These are phyloP conservation scores for Castanopsis chinensis DNA, from an alignment of 306 rosid genomes.

Conservation along the genomic window DNA sequence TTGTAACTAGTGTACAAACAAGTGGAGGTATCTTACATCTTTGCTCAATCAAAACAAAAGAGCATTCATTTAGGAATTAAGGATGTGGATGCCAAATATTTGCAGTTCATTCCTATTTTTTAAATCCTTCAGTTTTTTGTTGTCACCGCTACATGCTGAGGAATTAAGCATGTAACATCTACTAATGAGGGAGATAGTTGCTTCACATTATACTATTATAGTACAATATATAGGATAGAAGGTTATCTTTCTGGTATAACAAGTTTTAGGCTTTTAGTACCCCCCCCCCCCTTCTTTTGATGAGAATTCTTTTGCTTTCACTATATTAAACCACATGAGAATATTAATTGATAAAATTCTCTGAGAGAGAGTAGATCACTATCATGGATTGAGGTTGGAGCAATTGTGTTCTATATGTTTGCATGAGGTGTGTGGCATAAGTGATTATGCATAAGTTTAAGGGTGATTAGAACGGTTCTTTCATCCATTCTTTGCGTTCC, in stretches of 20 bases:
- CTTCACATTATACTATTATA: neutral
- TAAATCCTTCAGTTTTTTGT: neutral
- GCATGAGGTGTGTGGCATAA: neutral
- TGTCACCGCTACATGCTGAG: neutral
- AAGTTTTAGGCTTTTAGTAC: neutral
- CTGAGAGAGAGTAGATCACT: neutral
- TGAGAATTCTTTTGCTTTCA: neutral
- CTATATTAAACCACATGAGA: neutral
- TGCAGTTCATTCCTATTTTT: neutral
- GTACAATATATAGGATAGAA: neutral
- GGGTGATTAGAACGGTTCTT: neutral
- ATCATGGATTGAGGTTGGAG: neutral
- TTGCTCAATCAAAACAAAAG: too few species aligned
- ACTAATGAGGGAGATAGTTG: neutral
- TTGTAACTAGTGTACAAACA: too few species aligned
- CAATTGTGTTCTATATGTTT: neutral
- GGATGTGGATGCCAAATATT: neutral
- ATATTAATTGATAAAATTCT: neutral
- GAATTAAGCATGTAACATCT: neutral
- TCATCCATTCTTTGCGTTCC: neutral
- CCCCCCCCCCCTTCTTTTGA: too few species aligned
- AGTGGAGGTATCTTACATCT: too few species aligned
- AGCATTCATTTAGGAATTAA: too few species aligned
- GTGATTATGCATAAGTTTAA: neutral
- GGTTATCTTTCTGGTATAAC: neutral